Conservation (phyloP, 371 early-diverging fungal genomes). For the Mortierella sp. region DNA sequence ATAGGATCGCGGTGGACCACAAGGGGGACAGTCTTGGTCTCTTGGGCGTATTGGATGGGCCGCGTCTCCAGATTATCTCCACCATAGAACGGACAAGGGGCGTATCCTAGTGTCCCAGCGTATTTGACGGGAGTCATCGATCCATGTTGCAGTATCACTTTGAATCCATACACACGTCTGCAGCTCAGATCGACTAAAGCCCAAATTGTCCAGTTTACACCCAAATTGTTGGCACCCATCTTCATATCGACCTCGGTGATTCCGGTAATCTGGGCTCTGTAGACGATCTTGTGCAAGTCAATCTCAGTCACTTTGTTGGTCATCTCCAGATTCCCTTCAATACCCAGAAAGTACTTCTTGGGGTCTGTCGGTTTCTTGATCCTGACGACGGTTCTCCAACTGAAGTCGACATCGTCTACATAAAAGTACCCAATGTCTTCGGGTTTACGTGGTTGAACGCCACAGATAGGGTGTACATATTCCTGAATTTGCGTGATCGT, state of each 20-base stretch:
- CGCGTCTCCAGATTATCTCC: conserved; percentile 15
- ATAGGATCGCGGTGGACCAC: conserved; percentile 1
- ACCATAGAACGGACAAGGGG: conserved; percentile 26
- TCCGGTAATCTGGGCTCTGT: conserved; percentile 15
- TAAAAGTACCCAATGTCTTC: conserved; percentile 35
- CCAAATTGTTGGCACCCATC: conserved; percentile 7
- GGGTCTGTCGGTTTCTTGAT: background rate
- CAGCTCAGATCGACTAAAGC: conserved; percentile 29
- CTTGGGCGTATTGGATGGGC: conserved; percentile 28
- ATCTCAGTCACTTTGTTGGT: conserved; percentile 5
- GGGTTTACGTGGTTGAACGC: background rate
- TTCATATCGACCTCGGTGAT: conserved; percentile 26
- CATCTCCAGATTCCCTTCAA: background rate
- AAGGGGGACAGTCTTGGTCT: conserved; percentile 7
- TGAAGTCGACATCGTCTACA: conserved; percentile 29
- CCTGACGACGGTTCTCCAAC: conserved; percentile 9
- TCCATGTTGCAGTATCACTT: conserved; percentile 18
- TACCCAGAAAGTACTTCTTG: background rate
- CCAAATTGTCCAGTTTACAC: conserved; percentile 22
- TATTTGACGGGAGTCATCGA: conserved; percentile 1
- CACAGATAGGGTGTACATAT: conserved; percentile 31
- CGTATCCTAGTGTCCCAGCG: conserved; percentile 19
- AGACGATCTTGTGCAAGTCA: conserved; percentile 19
- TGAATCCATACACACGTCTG: conserved; percentile 33
- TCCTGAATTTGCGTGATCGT: conserved; percentile 32